These are phyloP conservation scores for Stellera chamaejasme DNA, from an alignment of 345 rosid genomes.

Conservation along the genomic window DNA sequence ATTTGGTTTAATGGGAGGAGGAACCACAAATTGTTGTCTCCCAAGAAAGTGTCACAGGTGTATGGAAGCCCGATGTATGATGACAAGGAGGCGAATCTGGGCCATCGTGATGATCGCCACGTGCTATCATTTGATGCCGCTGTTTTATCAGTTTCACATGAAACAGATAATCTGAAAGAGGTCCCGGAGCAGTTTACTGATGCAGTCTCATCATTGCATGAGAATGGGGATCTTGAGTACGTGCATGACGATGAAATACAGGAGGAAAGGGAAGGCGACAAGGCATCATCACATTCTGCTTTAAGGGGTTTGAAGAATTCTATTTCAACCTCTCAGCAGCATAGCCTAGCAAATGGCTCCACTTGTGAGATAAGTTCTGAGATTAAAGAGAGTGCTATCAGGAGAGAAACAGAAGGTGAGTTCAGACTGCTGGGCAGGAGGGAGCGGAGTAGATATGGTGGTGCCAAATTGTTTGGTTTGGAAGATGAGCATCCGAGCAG, in stretches of 20 bases:
- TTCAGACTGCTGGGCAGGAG: slow-evolving; percentile 89
- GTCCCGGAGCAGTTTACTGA: slow-evolving; percentile 33
- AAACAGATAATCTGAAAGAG: slow-evolving; percentile 44
- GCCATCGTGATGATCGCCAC: slow-evolving; percentile 38
- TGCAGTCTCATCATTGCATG: slow-evolving; percentile 13
- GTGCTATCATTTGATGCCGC: slow-evolving; percentile 94
- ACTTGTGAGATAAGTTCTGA: slow-evolving; percentile 41
- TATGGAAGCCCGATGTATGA: slow-evolving; percentile 68
- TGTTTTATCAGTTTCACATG: slow-evolving; percentile 81
- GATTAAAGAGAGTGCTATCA: slow-evolving; percentile 88
- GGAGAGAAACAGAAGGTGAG: slow-evolving; percentile 99
- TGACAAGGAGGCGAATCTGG: slow-evolving; percentile 36
- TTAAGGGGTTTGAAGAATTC: slow-evolving; percentile 24
- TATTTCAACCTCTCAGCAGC: slow-evolving; percentile 18
- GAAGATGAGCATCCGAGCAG: slow-evolving; percentile 82
- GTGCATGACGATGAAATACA: slow-evolving; percentile 47
- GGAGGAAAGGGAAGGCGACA: slow-evolving; percentile 49
- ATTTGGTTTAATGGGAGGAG: slow-evolving; percentile 63
- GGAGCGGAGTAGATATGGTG: slow-evolving; percentile 58
- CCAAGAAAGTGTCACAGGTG: slow-evolving; percentile 48
- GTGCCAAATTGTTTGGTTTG: slow-evolving; percentile 62
- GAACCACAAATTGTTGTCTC: slow-evolving; percentile 54
- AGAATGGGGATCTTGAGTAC: slow-evolving; percentile 17
- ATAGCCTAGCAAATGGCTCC: slow-evolving; percentile 38
- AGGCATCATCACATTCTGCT: slow-evolving; percentile 17